Percentiles rank a stretch among this genome's conserved stretches.
These are phyloP conservation scores for Rhododendron molle DNA, from an alignment of 148 eudicot species.

Conservation along the genomic window DNA sequence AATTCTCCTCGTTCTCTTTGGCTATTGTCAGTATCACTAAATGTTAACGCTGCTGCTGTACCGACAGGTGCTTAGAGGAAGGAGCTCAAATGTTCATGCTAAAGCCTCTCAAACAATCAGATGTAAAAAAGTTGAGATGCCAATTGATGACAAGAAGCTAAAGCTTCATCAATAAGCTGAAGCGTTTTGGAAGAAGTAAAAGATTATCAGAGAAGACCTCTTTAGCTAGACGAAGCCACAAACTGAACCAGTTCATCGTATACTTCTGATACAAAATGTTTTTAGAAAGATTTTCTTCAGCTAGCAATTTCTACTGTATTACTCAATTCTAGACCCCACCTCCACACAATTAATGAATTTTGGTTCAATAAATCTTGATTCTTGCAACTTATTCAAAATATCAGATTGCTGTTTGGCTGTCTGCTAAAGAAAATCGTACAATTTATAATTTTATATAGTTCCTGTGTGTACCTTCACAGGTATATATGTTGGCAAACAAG, in stretches of 20 bases:
- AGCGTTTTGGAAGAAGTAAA: not conserved
- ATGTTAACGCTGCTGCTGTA: not conserved
- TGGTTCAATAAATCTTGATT: not conserved
- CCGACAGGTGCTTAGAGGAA: conserved; percentile 66
- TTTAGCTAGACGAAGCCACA: not conserved
- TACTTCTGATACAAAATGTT: not conserved
- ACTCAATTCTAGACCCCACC: not conserved
- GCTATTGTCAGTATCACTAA: not conserved
- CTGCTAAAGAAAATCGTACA: not conserved
- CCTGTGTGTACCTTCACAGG: not conserved
- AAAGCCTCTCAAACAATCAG: conserved; percentile 65
- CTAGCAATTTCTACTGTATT: not conserved
- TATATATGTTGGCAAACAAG: not conserved
- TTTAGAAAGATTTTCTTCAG: not conserved
- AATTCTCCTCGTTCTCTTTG: not conserved
- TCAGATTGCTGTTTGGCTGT: not conserved
- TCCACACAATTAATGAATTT: not conserved
- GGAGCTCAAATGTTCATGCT: conserved; percentile 74
- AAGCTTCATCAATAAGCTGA: not conserved
- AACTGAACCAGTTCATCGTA: not conserved
- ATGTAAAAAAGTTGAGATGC: conserved; percentile 46
- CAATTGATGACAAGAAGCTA: conserved; percentile 34
- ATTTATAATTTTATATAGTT: not conserved
- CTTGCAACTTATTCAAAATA: not conserved
- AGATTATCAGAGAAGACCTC: not conserved